Evolutionary conservation across 164 flowering plant species (phyloP), one percentile per base, ranked within the genome.

Genomic region (Malania oleifera): DNA sequence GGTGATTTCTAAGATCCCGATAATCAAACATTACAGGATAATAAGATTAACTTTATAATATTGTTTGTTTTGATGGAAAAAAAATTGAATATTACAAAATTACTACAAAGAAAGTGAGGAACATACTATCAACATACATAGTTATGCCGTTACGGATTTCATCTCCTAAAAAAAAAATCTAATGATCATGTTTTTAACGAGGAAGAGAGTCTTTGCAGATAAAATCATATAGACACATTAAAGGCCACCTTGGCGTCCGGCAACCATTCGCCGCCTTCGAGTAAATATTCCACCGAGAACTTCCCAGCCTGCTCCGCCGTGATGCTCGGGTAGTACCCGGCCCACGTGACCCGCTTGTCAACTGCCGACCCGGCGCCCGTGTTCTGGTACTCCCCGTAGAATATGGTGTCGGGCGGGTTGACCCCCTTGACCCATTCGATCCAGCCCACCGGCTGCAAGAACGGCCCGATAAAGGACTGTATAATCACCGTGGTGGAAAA

Each of bases 361-460:
- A 78, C 57, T 24, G 9, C 20, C 0, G 96, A 40, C 0, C 98
- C 96, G 0, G 80, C 75, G n/a, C 98, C 98, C 3, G 67, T 67
- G 60, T 92, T 92, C 34, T 53, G 52, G 57, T 87, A 86, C 87
- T 92, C 98, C 0, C 70, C 96, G 44, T 89, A 92, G 69, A 70
- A 77, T 18, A 89, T 85, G 18, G 83, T 70, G 54, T 29, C 61
- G 3, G 89, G 82, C 1, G 95, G 90, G 2, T 62, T 79, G 5
- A 69, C 66, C 7, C 62, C 63, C 7, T 34, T 4, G 2, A 70
- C 67, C 97, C 96, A 92, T 19, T 61, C 61, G 7, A 17, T 63
- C 96, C 95, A 89, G 1, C 97, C 97, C 15, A 27, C 14, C 0
- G 91, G 84, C 38, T 75, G 38, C 55, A 89, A 48, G 19, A 89